These are phyloP conservation scores for Rubia tinctorum DNA, from an alignment of 305 asterid species.

Conservation along the genomic window DNA sequence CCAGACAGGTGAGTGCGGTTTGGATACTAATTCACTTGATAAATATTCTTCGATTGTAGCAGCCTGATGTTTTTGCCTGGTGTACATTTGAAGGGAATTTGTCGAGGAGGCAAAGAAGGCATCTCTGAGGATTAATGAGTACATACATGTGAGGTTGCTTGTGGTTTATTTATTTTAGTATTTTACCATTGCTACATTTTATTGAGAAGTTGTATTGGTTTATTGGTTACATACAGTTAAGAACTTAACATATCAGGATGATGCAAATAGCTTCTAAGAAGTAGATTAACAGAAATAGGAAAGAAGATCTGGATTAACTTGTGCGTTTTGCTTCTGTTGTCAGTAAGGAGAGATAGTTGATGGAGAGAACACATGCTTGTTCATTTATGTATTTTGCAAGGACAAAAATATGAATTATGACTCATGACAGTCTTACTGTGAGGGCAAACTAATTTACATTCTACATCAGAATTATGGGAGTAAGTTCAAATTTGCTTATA, in stretches of 20 bases:
- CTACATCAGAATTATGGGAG: conserved; percentile 2
- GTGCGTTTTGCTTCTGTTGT: not conserved
- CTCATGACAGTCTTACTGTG: not conserved
- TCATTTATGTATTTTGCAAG: not conserved
- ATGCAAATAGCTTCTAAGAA: not conserved
- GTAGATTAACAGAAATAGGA: not conserved
- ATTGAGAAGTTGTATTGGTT: not conserved
- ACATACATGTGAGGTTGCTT: conserved; percentile 88
- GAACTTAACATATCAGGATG: not conserved
- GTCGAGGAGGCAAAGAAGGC: conserved; percentile 87
- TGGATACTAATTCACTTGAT: not conserved
- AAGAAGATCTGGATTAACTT: not conserved
- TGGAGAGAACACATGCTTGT: not conserved
- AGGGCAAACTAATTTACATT: not conserved
- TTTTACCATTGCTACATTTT: conserved; percentile 5
- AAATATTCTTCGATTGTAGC: not conserved
- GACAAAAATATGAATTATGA: not conserved
- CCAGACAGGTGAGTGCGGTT: conserved; percentile 67
- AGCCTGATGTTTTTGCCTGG: not conserved
- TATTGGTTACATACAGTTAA: not conserved
- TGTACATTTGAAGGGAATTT: conserved; percentile 51
- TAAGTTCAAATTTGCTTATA: not conserved
- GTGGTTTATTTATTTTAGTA: conserved; percentile 29
- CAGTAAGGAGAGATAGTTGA: not conserved
- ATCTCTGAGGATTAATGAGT: conserved; percentile 70